phyloP scores from a whole-genome alignment of 1,284 basidiomycete genomes.

The Puccinia triticina region DNA sequence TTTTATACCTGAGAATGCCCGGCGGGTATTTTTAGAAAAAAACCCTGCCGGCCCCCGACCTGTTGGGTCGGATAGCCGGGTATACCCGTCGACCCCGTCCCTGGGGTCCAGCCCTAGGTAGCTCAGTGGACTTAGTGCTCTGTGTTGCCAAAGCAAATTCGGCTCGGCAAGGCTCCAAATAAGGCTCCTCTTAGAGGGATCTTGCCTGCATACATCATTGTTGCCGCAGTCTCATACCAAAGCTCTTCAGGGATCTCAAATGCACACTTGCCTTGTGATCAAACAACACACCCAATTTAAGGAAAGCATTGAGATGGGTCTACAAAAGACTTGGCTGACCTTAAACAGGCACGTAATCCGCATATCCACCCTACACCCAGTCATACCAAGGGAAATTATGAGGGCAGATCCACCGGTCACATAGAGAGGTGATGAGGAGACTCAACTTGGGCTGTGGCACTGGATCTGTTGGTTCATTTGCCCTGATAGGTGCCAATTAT shows the following conservation, averaged over 20 bases:
- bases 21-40: no score
- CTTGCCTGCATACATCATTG: conserved; percentile 51
- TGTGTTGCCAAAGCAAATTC: no score
- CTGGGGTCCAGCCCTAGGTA: no score
- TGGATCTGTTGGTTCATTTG: conserved; percentile 23
- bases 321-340: conserved; percentile 1
- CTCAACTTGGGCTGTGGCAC: background rate
- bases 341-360: conserved; percentile 46
- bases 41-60: no score
- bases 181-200: no score
- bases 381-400: background rate
- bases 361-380: conserved; percentile 43
- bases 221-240: conserved; percentile 44
- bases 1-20: no score
- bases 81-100: no score
- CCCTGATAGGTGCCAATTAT: conserved; percentile 48
- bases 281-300: background rate
- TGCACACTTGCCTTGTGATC: conserved; percentile 39
- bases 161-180: no score
- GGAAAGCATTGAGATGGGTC: no score
- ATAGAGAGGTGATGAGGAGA: background rate
- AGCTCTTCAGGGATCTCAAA: conserved; percentile 43
- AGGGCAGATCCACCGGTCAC: no score
- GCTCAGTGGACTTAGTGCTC: no score
- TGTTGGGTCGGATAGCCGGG: no score